Percentiles rank a stretch among this genome's conserved stretches.
phyloP scores from a whole-genome alignment of 768 basidiomycete genomes.

The Lyophyllum shimeji region DNA sequence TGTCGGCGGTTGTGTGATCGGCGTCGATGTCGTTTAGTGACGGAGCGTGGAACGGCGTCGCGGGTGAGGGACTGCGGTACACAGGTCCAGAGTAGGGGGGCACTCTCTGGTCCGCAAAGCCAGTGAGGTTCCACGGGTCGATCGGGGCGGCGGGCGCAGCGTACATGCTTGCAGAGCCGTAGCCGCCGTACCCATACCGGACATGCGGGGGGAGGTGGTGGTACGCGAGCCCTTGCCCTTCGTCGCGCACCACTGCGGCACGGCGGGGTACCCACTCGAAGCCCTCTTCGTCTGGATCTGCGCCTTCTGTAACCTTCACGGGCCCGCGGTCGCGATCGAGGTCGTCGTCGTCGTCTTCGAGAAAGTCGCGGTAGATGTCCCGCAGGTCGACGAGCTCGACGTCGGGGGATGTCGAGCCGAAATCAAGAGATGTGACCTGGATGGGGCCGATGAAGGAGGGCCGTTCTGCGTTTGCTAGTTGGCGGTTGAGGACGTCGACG shows the following conservation, averaged over 20 bases:
- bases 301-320: conserved; percentile 50
- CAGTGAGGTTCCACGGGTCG: conserved; percentile 46
- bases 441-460: conserved; percentile 96
- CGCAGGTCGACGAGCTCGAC: conserved; percentile 89
- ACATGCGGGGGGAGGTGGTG: conserved; percentile 74
- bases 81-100: conserved; percentile 28
- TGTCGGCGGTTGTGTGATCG: neutral
- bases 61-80: conserved; percentile 34
- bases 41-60: conserved; percentile 28
- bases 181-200: conserved; percentile 64
- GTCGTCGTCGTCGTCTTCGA: conserved; percentile 78
- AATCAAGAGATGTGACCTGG: conserved; percentile 81
- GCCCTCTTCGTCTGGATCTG: conserved; percentile 70
- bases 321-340: conserved; percentile 45
- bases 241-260: conserved; percentile 54
- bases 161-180: conserved; percentile 58
- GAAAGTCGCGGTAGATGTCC: conserved; percentile 93
- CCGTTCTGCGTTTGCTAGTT: conserved; percentile 66
- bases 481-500: conserved; percentile 74
- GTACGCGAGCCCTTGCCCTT: conserved; percentile 59
- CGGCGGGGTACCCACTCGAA: conserved; percentile 81
- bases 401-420: conserved; percentile 81
- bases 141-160: conserved; percentile 43
- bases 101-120: conserved; percentile 35
- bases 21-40: conserved; percentile 15